These are phyloP conservation scores for Rubroboletus pulcherrimus DNA, from an alignment of 768 basidiomycete species.

Conservation along the genomic window DNA sequence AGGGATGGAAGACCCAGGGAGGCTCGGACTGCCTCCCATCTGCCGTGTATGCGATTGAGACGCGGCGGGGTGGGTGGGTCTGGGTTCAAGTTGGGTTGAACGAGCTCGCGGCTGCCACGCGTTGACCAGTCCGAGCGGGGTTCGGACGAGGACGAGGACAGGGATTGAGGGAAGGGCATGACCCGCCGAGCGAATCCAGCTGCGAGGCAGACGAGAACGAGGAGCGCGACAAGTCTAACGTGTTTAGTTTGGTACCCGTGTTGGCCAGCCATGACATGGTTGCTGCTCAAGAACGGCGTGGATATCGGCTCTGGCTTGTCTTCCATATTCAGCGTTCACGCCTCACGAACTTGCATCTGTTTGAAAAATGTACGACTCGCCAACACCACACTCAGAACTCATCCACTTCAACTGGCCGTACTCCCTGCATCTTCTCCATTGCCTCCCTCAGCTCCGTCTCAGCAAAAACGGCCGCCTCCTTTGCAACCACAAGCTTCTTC, in stretches of 20 bases:
- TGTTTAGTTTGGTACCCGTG: slow-evolving; percentile 12
- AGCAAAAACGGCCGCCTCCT: slow-evolving; percentile 65
- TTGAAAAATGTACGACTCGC: neutral
- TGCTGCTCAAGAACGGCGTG: neutral
- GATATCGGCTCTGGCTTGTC: no score
- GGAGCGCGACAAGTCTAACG: slow-evolving; percentile 15
- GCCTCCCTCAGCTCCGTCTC: slow-evolving; percentile 72
- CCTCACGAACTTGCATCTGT: neutral
- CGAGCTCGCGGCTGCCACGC: neutral
- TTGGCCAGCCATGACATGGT: slow-evolving; percentile 23
- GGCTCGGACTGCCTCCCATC: slow-evolving; percentile 31
- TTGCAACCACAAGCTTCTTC: slow-evolving; percentile 65
- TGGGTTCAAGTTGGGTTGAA: neutral
- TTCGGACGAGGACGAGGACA: neutral
- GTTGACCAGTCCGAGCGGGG: neutral
- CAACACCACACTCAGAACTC: slow-evolving; percentile 22
- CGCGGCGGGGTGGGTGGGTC: neutral
- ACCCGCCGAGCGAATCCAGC: slow-evolving; percentile 18
- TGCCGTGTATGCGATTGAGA: slow-evolving; percentile 24
- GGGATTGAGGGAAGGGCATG: neutral
- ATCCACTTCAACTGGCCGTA: slow-evolving; percentile 45
- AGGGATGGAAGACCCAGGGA: slow-evolving; percentile 30
- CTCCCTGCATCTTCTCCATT: slow-evolving; percentile 63
- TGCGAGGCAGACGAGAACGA: slow-evolving; percentile 24
- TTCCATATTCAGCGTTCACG: no score